Base-by-base conservation (phyloP, 2,329 filamentous ascomycete species). In the Penicillium glabrum region DNA sequence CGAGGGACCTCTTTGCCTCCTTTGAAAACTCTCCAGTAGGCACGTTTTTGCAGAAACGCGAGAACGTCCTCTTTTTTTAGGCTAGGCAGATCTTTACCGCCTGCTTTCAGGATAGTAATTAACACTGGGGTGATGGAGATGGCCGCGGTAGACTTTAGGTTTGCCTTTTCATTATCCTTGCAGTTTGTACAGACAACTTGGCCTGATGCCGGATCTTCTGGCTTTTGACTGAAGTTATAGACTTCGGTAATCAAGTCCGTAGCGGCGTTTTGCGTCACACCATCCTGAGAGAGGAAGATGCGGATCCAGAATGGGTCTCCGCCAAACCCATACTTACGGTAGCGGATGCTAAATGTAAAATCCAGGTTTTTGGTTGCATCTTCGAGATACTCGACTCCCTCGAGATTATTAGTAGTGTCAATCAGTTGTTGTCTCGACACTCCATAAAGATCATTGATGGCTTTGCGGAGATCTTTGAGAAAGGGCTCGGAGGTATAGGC, bases 191-290 rank as follows among this genome's bases (percentile, higher is more conserved):
- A 58, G 27, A 47, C 53, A n/a, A 51, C 27, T 23, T 50, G 46
- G 8, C 46, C 53, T 6, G 31, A 33, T 33, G 27, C 35, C 5
- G 7, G 21, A 8, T 37, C 27, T 19, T 47, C 41, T 3, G 56
- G 52, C 16, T 26, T 47, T 33, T 58, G 56, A 52, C 56, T 58
- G 52, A 58, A 58, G 44, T 58, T 58, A 48, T 55, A 58, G 10
- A 58, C 56, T 33, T 58, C 56, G 26, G 56, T 51, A 19, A 58
- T 46, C 10, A 55, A n/a, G 44, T 54, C 51, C 1, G 23, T 19
- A 2, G 23, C 24, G 6, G 51, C 21, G 3, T 48, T 55, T 23
- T 55, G 39, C 19, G 43, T 51, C 10, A 10, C 33, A 35, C 31
- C 46, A 19, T 58, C 52, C 14, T 48, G 43, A 10, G 52, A 47